Conservation (phyloP, 2,329 filamentous ascomycete species). For the Penicillium aurantiogriseum region DNA sequence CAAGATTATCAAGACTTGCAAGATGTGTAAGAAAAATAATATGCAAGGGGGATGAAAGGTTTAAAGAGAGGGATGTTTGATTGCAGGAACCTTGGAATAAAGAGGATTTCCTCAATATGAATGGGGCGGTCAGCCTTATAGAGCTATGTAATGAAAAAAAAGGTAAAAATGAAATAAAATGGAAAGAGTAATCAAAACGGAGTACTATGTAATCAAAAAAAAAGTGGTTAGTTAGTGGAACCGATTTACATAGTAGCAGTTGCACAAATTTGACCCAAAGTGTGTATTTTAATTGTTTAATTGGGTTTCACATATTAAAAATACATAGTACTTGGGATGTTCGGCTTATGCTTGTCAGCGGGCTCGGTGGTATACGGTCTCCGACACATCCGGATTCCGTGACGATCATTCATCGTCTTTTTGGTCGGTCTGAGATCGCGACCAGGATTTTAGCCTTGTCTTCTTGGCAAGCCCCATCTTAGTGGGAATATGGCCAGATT, state of each 20-base stretch:
- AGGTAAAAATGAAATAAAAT: too few relatives aligned
- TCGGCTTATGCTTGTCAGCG: conserved; percentile 1
- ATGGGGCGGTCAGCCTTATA: conserved; percentile 26
- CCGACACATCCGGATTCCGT: conserved; percentile 17
- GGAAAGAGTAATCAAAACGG: background rate
- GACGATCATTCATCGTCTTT: conserved; percentile 1
- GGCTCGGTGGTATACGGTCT: conserved; percentile 15
- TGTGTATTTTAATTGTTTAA: background rate
- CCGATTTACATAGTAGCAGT: background rate
- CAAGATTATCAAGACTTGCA: background rate
- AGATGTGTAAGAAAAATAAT: background rate
- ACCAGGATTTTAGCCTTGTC: background rate
- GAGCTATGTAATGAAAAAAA: background rate
- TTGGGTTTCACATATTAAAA: too few relatives aligned
- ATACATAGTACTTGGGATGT: too few relatives aligned
- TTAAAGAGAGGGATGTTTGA: background rate
- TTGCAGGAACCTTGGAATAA: background rate
- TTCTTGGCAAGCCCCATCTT: conserved; percentile 4
- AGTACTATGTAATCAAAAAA: background rate
- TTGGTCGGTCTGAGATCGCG: background rate
- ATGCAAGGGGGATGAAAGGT: background rate
- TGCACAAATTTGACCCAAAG: background rate
- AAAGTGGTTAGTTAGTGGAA: background rate
- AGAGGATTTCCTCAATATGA: background rate
- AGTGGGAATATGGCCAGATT: background rate